Evolutionary conservation across 768 basidiomycete species (phyloP).

Genomic region (Kwoniella bestiolae): DNA sequence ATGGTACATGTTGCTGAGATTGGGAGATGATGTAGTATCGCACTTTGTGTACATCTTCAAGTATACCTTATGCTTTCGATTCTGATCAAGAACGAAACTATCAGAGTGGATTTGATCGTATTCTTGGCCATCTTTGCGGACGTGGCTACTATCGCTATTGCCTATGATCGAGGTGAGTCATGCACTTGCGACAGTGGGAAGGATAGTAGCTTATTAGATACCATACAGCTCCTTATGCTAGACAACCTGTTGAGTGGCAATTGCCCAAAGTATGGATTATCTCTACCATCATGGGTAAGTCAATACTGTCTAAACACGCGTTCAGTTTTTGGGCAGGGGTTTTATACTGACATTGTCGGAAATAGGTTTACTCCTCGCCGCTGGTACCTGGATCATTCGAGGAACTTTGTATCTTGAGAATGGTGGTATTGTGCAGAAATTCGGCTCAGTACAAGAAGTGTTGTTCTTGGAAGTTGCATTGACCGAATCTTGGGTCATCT

Average conservation of each 20-base stretch:
- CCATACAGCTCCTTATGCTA: constrained; percentile 55
- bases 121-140: constrained; percentile 62
- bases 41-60: constrained; percentile 63
- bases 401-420: constrained; percentile 59
- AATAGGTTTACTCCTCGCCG: constrained; percentile 58
- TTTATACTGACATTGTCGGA: too few relatives aligned
- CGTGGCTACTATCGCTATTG: constrained; percentile 63
- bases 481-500: constrained; percentile 62
- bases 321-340: background rate
- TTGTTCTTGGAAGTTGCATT: constrained; percentile 63
- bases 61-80: constrained; percentile 61
- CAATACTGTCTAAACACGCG: constrained; percentile 19
- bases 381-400: constrained; percentile 62
- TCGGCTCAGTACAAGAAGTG: constrained; percentile 61
- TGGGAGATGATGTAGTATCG: constrained; percentile 53
- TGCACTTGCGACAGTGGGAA: background rate
- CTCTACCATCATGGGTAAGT: constrained; percentile 58
- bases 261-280: constrained; percentile 63
- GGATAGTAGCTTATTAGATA: background rate
- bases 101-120: constrained; percentile 62
- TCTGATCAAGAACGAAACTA: constrained; percentile 62
- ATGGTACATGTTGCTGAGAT: background rate
- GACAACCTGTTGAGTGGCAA: constrained; percentile 63
- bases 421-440: constrained; percentile 62
- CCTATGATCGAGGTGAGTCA: constrained; percentile 59